Base-by-base conservation (phyloP, 371 early-diverging fungal species). In the Catenaria anguillulae region DNA sequence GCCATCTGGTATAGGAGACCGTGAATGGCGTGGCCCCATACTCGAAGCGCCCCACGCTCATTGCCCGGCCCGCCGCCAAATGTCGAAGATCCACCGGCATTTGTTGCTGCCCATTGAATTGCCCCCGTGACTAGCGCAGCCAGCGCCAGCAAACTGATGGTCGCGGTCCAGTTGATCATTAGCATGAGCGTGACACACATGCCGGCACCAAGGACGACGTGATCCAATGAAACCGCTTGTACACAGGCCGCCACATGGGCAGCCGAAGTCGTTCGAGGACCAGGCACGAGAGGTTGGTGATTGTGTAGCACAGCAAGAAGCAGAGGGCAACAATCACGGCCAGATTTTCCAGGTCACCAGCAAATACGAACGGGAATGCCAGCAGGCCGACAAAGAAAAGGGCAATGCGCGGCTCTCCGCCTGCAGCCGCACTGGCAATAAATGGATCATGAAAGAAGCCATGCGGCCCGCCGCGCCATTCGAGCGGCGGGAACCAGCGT, bases 171-270 rank as follows among this genome's bases (percentile, higher is more conserved):
- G 17, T 17, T 17, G 40, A 40, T 40, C 40, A 40, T 13, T 3
- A 72, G 70, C 52, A 67, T 63, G 56, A 63, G 63, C 1, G 62
- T 46, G 2, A 70, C 24, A 31, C 67, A 55, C 37, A 66, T 17
- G 3, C 66, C 29, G 24, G 62, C 66, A 31, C 68, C 70, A 64
- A 12, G 2, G 59, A 31, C 1, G 70, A 68, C 5, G 65, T 21
- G 15, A 56, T 54, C 70, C 70, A 72, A 48, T 70, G 70, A 48
- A 69, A 69, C 36, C 55, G 66, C 50, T 63, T 65, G 60, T 60
- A 72, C 12, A 65, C 45, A 2, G 73, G 70, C 33, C 68, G 62
- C 73, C 73, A 72, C 29, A 34, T 50, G 5, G 70, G 35, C 0
- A 21, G 6, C 29, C 36, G 19, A 15, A 33, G n/a, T 13, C 65